Base-by-base conservation (phyloP, 768 basidiomycete genomes). In the Coprinopsis cinerea region DNA sequence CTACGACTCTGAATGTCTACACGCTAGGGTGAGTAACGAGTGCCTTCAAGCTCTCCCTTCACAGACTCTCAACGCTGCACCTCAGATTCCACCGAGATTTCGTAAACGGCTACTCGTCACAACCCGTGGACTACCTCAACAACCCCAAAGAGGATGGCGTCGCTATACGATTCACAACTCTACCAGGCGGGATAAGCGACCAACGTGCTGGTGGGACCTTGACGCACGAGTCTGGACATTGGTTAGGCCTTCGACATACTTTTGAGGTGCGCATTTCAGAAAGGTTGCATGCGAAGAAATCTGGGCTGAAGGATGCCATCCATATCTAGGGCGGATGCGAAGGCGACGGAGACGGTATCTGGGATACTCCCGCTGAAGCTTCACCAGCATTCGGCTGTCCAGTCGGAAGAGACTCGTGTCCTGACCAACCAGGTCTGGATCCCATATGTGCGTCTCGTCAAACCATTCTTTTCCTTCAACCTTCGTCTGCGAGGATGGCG, bases 101-200 rank as follows among this genome's bases (percentile, higher is more conserved):
- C 11, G 34, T 49, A 26, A n/a, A 59, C 71, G 49, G 70, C 67
- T 36, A 72, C 72, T 54, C 57, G 64, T 6, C 69, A 65, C 30
- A 70, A 64, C 65, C 74, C 66, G 7, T 59, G 41, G 11, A 49
- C 53, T 74, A 70, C 59, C 11, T 30, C 3, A 7, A 44, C 25
- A 55, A 58, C 37, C 67, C 67, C 9, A 50, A 48, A 5, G 65
- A 68, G 44, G 72, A 75, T 51, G 72, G 71, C 11, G 61, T 69
- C 47, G 65, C 60, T 20, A 49, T 67, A 36, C 58, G 49, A 4
- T 64, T 48, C 49, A 53, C 52, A 9, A 52, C 57, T 4, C 42
- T 65, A 4, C 64, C 63, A 0, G 59, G 67, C n/a, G 74, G 72
- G 25, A 54, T 55, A 37, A 59, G 60, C 11, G 22, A 18, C 46